Base-by-base conservation (phyloP, 2,329 filamentous ascomycete species). In the Pleoardoris graminearum region DNA sequence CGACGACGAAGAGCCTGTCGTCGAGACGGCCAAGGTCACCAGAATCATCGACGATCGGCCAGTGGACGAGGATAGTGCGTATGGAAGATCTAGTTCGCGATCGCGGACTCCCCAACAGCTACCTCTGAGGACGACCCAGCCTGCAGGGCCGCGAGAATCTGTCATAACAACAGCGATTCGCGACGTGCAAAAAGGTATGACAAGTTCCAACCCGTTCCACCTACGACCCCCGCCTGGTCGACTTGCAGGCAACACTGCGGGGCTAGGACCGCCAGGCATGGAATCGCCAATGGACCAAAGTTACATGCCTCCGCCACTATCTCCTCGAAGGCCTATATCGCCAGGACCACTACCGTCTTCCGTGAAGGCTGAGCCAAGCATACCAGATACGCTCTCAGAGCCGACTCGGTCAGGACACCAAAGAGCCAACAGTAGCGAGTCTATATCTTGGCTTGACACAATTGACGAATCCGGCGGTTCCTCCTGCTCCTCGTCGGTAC, bases 361-460 rank as follows among this genome's bases (percentile, higher is more conserved):
- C 14, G 46, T 48, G 16, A 63, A 64, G 12, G 32, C 53, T 8
- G 62, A 69, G 43, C 50, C 61, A 7, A 62, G 50, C 16, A 59
- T 60, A 12, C 60, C 58, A 16, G 60, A 54, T 19, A 57, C 45
- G 3, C 37, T 62, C 29, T 62, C 68, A 48, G 58, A 57, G 11
- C 33, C 63, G 14, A 41, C 54, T 17, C 51, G 60, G 25, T 17
- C 58, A 33, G 60, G 58, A 23, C 70, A 73, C 47, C 58, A 66
- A 32, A 73, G 84, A 54, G 85, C 84, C 21, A 80, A 83, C 10
- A 93, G 90, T 66, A 86, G 88, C 55, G 90, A 91, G 68, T 90
- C 89, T 4, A 91, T 89, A 47, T 96, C 91, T 0, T 96, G 92
- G 92, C 76, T 96, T n/a, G 90, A 96, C 68, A 93, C 91, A 1